Evolutionary conservation across 805 yeast genomes (phyloP).

Genomic region (Candida xyloterini): DNA sequence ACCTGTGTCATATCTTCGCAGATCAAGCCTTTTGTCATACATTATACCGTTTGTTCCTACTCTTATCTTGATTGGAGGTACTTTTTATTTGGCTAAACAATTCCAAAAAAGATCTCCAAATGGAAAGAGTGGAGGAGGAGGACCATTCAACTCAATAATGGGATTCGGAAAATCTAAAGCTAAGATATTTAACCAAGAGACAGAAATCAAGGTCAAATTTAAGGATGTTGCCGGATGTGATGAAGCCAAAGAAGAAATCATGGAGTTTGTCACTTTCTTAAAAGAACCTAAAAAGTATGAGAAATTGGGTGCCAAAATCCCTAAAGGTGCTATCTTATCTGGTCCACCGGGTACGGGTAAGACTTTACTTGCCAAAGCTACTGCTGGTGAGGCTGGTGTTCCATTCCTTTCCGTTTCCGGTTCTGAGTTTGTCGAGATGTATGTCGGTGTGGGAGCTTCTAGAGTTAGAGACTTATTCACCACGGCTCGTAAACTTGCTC

Average conservation of each 20-base stretch:
- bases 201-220: slow-evolving; percentile 83
- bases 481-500: slow-evolving; percentile 91
- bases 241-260: slow-evolving; percentile 95
- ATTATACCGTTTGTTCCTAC: slow-evolving; percentile 85
- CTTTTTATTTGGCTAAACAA: slow-evolving; percentile 57
- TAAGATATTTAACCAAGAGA: slow-evolving; percentile 84
- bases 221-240: slow-evolving; percentile 96
- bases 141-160: slow-evolving; percentile 79
- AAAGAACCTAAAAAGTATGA: slow-evolving; percentile 90
- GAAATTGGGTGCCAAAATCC: slow-evolving; percentile 92
- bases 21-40: slow-evolving; percentile 62
- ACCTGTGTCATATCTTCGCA: slow-evolving; percentile 78
- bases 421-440: slow-evolving; percentile 97
- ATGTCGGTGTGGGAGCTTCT: slow-evolving; percentile 98
- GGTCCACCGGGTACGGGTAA: slow-evolving; percentile 99
- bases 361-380: slow-evolving; percentile 93
- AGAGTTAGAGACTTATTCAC: slow-evolving; percentile 94
- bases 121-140: slow-evolving; percentile 41
- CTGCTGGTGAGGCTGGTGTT: slow-evolving; percentile 99
- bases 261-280: slow-evolving; percentile 95
- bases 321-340: slow-evolving; percentile 94
- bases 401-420: slow-evolving; percentile 96
- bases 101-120: slow-evolving; percentile 41
- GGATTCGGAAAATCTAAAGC: slow-evolving; percentile 90
- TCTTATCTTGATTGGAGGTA: slow-evolving; percentile 79